Base-by-base conservation (phyloP, 805 yeast species). In the Komagataella populi region DNA sequence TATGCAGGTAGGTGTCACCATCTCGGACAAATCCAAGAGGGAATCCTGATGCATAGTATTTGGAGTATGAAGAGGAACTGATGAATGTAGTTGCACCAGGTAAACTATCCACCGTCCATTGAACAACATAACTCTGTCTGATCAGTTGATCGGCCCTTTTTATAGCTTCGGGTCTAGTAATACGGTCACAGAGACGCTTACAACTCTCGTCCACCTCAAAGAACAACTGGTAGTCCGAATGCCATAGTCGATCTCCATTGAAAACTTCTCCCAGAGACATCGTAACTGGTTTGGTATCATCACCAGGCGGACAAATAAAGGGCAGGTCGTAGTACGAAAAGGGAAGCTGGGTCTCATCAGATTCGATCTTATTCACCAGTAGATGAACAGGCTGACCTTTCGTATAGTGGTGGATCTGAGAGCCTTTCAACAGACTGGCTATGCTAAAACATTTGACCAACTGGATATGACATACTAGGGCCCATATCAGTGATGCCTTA, bases 81-180 rank as follows among this genome's bases (percentile, higher is more conserved):
- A 83, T 77, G 56, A 83, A 84, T 0, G 95, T 84, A 0, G 96
- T 87, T 1, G 96, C 91, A 6, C 93, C 95, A 0, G 96, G 96
- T 39, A 88, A 68, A 20, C 82, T 86, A 66, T 89, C 96, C 14
- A 88, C 70, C 23, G 77, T 65, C 96, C 96, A 88, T 60, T 88
- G 90, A 12, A 78, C 89, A 50, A 83, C 82, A 59, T 88, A 88
- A 2, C 85, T 85, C 50, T 81, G 69, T 57, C 77, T 71, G 44
- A 88, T 80, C 54, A 88, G 67, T 23, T 76, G 72, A 53, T 71
- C 78, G 0, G 91, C 87, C 49, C 76, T 70, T 50, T 64, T 68
- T 39, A 84, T 60, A 6, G 77, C 83, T 1, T 64, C 64, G 16
- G 73, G 74, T n/a, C 62, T 65, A 12, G 84, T 77, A n/a, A 69